Percentiles rank a stretch among this genome's conserved stretches.
Conservation (phyloP, 176 grass and related monocot species). For the Thinopyrum elongatum region DNA sequence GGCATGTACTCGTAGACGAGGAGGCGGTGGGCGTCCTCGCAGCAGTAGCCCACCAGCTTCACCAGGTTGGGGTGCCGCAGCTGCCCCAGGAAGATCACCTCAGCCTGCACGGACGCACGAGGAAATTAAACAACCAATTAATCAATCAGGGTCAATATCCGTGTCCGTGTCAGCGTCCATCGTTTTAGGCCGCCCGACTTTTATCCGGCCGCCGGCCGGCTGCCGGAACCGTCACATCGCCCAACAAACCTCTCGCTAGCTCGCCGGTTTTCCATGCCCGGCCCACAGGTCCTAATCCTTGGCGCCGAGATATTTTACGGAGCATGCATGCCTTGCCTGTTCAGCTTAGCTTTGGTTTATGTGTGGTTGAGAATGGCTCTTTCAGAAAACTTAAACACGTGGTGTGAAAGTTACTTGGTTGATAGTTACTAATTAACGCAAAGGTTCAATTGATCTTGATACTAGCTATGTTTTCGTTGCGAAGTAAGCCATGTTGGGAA, state of each 20-base stretch:
- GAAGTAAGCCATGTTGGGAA: neutral
- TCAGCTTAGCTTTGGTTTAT: neutral
- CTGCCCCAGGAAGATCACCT: constrained; percentile 87
- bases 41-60: constrained; percentile 88
- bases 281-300: constrained; percentile 30
- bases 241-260: constrained; percentile 34
- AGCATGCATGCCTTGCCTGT: neutral
- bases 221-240: constrained; percentile 42
- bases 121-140: neutral
- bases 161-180: neutral
- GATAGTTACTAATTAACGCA: too few species aligned
- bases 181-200: constrained; percentile 9
- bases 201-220: constrained; percentile 25
- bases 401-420: too few species aligned
- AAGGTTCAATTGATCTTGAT: too few species aligned
- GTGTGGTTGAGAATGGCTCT: neutral
- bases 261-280: neutral
- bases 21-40: constrained; percentile 67
- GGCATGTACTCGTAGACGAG: constrained; percentile 82
- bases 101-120: constrained; percentile 40
- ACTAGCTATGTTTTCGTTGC: neutral
- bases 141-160: neutral
- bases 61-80: constrained; percentile 80
- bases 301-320: neutral
- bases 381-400: neutral